These are phyloP conservation scores for Teunomyces cretensis DNA, from an alignment of 805 yeast genomes.

Conservation along the genomic window DNA sequence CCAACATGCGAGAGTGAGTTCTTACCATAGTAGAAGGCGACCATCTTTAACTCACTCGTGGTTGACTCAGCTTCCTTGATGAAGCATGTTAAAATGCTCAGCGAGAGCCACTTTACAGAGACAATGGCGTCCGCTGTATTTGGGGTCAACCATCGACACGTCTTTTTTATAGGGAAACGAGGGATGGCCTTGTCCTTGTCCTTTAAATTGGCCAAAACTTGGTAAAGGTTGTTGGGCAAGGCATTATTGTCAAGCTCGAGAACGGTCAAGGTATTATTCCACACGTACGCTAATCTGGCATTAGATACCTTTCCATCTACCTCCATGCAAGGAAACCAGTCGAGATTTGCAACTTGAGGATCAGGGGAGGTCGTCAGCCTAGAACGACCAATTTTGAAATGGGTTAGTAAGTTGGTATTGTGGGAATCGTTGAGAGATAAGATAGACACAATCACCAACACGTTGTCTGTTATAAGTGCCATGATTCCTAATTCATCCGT, in stretches of 20 bases:
- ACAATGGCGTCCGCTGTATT: conserved; percentile 29
- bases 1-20: conserved; percentile 3
- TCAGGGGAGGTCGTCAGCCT: conserved; percentile 9
- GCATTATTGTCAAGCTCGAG: conserved; percentile 46
- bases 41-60: background rate
- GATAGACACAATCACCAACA: conserved; percentile 54
- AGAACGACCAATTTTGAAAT: conserved; percentile 53
- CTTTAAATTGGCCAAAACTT: conserved; percentile 27
- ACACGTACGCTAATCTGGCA: conserved; percentile 62
- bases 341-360: conserved; percentile 19
- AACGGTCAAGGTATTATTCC: conserved; percentile 61
- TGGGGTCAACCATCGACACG: conserved; percentile 22
- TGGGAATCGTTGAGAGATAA: conserved; percentile 40
- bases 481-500: conserved; percentile 60
- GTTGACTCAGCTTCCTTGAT: conserved; percentile 8
- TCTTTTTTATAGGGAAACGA: conserved; percentile 22
- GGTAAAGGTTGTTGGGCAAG: conserved; percentile 28
- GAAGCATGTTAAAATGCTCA: conserved; percentile 26
- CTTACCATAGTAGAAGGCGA: background rate
- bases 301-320: conserved; percentile 17
- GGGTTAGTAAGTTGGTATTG: conserved; percentile 39
- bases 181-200: conserved; percentile 40
- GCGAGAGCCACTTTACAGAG: conserved; percentile 54
- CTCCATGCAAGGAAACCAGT: conserved; percentile 64
- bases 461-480: conserved; percentile 56